phyloP scores from a whole-genome alignment of 2,329 filamentous ascomycete species.

The Diaporthe sp. region DNA sequence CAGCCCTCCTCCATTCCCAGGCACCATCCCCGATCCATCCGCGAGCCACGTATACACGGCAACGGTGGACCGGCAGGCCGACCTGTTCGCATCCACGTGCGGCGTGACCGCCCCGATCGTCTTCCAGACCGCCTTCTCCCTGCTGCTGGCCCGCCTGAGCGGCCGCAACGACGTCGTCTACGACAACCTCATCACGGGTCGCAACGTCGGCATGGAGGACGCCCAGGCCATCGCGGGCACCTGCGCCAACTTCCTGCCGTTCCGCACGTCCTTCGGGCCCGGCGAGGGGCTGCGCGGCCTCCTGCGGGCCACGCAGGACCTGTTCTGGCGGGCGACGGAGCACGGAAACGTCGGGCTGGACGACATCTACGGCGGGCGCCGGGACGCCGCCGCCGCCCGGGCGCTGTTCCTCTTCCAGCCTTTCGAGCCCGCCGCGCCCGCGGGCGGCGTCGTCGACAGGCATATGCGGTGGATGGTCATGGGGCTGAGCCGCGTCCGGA shows the following conservation, averaged over 20 bases:
- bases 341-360: conserved; percentile 28
- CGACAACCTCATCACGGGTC: conserved; percentile 50
- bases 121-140: conserved; percentile 48
- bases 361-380: conserved; percentile 24
- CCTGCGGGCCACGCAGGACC: conserved; percentile 22
- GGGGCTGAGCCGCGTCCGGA: conserved; percentile 37
- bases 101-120: conserved; percentile 47
- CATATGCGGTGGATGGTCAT: conserved; percentile 38
- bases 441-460: neutral
- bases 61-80: conserved; percentile 1
- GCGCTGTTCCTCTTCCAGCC: conserved; percentile 31
- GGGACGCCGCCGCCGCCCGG: neutral
- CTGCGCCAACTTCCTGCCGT: conserved; percentile 50
- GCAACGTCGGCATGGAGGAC: conserved; percentile 48
- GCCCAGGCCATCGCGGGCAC: conserved; percentile 50
- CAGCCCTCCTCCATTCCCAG: neutral
- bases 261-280: conserved; percentile 39
- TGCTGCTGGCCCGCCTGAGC: conserved; percentile 42
- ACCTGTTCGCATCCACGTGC: conserved; percentile 27
- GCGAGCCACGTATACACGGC: neutral
- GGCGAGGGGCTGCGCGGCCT: neutral
- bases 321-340: conserved; percentile 33
- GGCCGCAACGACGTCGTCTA: conserved; percentile 40
- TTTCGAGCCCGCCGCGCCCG: conserved; percentile 28
- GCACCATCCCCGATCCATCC: neutral